Conservation (phyloP, 2,329 filamentous ascomycete species). For the Calonectria fujianensis region DNA sequence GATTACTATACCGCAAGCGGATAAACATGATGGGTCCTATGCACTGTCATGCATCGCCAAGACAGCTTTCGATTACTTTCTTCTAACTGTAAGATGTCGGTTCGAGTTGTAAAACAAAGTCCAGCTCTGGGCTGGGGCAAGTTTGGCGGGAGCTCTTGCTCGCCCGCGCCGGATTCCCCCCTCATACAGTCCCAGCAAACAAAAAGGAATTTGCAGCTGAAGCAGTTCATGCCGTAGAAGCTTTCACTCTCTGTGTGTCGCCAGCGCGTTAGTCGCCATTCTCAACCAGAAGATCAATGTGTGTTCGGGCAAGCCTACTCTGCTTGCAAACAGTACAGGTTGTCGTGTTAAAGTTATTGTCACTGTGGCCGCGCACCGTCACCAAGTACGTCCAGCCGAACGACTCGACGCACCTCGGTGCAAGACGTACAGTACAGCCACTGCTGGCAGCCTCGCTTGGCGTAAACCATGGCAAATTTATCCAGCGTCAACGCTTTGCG, state of each 20-base stretch:
- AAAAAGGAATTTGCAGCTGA: neutral
- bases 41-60: neutral
- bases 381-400: neutral
- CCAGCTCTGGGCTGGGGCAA: conserved; percentile 9
- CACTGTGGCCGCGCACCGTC: neutral
- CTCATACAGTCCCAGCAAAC: conserved; percentile 18
- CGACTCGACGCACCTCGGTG: neutral
- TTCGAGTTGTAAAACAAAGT: neutral
- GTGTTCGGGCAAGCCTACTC: neutral
- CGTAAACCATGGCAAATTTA: neutral
- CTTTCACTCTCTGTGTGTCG: too few species aligned
- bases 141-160: neutral
- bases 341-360: neutral
- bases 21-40: too few species aligned
- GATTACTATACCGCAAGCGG: too few species aligned
- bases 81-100: neutral
- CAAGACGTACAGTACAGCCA: neutral
- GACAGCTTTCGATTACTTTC: neutral
- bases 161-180: neutral
- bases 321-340: neutral
- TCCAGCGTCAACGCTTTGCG: neutral
- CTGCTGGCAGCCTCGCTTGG: neutral
- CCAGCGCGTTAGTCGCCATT: neutral
- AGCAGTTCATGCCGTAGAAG: neutral
- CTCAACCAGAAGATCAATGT: neutral